Conservation (phyloP, 169 alveolate species). For the Cryptosporidium parvum region DNA sequence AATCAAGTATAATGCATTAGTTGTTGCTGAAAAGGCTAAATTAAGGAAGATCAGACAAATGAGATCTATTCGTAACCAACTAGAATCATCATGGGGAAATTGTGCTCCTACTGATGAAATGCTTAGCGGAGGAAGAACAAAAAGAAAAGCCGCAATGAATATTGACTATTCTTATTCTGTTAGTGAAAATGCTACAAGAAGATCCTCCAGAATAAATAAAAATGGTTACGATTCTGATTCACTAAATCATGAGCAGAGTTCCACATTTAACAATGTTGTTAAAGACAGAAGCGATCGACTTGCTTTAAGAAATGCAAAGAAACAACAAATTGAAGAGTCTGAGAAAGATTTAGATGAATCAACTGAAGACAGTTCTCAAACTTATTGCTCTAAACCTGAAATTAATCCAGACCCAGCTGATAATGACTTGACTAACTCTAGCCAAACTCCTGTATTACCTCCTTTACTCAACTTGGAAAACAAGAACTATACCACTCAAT, state of each 20-base stretch:
- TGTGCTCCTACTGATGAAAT: slow-evolving; percentile 75
- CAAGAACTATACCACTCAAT: background rate
- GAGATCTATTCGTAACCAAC: slow-evolving; percentile 67
- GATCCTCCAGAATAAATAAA: slow-evolving; percentile 31
- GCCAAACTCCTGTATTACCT: slow-evolving; percentile 17
- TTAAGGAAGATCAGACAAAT: slow-evolving; percentile 67
- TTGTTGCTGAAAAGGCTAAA: slow-evolving; percentile 72
- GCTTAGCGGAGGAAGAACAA: slow-evolving; percentile 69
- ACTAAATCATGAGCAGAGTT: background rate
- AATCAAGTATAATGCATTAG: slow-evolving; percentile 27
- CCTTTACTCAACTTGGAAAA: background rate
- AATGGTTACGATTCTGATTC: background rate
- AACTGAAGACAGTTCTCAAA: background rate
- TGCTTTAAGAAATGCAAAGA: slow-evolving; percentile 62
- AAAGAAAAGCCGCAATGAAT: slow-evolving; percentile 68
- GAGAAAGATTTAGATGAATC: slow-evolving; percentile 23
- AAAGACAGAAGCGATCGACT: slow-evolving; percentile 59
- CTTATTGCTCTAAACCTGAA: background rate
- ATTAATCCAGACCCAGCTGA: background rate
- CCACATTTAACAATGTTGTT: background rate
- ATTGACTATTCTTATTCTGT: slow-evolving; percentile 45
- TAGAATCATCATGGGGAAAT: slow-evolving; percentile 74
- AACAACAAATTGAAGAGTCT: slow-evolving; percentile 46
- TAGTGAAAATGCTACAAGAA: slow-evolving; percentile 38
- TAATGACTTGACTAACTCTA: background rate